A percentile compares a stretch with the other conserved stretches of the same genome.
phyloP scores from a whole-genome alignment of 257 asterid species.

The Fraxinus excelsior region DNA sequence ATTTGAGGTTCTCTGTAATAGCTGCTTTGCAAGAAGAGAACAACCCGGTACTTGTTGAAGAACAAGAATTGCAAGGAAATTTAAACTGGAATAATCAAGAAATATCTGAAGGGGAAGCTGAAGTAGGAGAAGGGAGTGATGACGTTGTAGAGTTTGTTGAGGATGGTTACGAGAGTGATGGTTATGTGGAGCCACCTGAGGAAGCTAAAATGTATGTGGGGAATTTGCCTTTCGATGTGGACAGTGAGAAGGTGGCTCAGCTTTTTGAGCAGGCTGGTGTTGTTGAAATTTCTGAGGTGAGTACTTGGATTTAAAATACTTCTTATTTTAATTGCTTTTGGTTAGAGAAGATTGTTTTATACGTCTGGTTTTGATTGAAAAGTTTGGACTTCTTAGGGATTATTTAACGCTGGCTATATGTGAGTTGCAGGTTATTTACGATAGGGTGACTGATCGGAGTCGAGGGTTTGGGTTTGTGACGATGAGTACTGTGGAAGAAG shows the following conservation, averaged over 20 bases:
- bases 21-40: conserved; percentile 60
- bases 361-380: not conserved
- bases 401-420: not conserved
- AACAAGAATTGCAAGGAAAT: conserved; percentile 30
- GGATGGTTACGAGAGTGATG: conserved; percentile 34
- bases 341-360: not conserved
- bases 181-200: conserved; percentile 59
- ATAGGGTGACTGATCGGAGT: conserved; percentile 81
- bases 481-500: conserved; percentile 86
- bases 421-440: conserved; percentile 63
- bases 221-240: conserved; percentile 77
- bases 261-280: conserved; percentile 81
- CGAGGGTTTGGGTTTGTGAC: conserved; percentile 96
- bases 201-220: conserved; percentile 89
- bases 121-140: conserved; percentile 29
- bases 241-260: conserved; percentile 61
- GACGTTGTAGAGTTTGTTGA: conserved; percentile 31
- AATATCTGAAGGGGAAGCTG: conserved; percentile 26
- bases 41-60: conserved; percentile 46
- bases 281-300: conserved; percentile 84
- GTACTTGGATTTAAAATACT: not conserved
- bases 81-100: conserved; percentile 27
- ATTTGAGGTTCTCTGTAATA: conserved; percentile 45
- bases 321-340: no score
- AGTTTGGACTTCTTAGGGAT: not conserved